Percentiles rank a stretch among this genome's conserved stretches.
Conservation (phyloP, 768 basidiomycete genomes). For the Suillus fuscotomentosus region DNA sequence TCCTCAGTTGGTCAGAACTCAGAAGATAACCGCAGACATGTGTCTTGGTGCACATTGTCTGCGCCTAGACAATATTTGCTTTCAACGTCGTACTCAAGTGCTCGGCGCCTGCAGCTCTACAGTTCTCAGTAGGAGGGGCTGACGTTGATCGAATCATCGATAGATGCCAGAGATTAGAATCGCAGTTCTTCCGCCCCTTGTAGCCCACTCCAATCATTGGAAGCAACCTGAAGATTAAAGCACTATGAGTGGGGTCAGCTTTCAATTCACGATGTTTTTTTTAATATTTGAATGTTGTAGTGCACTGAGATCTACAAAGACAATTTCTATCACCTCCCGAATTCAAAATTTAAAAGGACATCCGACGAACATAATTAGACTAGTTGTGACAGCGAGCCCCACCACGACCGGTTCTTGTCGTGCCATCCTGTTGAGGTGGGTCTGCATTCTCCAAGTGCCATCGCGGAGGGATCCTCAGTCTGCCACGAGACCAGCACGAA, state of each 20-base stretch:
- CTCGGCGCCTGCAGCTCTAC: neutral
- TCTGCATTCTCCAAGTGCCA: neutral
- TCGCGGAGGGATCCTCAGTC: neutral
- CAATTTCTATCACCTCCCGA: neutral
- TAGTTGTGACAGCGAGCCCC: neutral
- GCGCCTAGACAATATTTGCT: neutral
- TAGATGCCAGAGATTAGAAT: neutral
- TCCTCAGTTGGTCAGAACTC: too few relatives aligned
- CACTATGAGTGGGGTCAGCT: neutral
- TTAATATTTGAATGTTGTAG: neutral
- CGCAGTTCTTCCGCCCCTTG: neutral
- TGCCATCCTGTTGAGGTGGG: neutral
- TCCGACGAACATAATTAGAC: neutral
- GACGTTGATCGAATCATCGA: neutral
- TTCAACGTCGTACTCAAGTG: neutral
- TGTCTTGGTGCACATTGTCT: too few relatives aligned
- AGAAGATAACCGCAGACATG: too few relatives aligned
- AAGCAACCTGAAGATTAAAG: neutral
- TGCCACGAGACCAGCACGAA: neutral
- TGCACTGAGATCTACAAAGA: neutral
- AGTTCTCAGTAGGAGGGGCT: neutral
- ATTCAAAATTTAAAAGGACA: neutral
- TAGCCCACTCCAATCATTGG: neutral
- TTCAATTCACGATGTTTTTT: neutral
- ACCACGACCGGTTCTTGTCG: neutral